Base-by-base conservation (phyloP, 768 basidiomycete species). In the Dioszegia aurantiaca region DNA sequence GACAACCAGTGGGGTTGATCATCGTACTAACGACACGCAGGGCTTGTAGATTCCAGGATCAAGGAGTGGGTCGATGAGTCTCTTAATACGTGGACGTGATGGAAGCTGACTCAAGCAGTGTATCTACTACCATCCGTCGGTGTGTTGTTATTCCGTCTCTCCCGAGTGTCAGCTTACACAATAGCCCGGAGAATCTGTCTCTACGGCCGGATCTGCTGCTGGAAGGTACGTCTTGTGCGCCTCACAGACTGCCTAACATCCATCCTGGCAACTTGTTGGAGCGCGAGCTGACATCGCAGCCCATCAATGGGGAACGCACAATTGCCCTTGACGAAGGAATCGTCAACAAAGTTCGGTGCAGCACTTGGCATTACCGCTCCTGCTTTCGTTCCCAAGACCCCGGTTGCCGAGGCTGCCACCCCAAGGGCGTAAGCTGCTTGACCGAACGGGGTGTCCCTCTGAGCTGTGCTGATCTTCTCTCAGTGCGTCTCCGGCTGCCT, bases 31-130 rank as follows among this genome's bases (percentile, higher is more conserved):
- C 14, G 6, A 47, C 27, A 37, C 2, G 19, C 28, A 74, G 72
- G 37, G 60, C 63, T 47, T 77, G 73, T 68, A 66, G 57, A 61
- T 77, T 69, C 51, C 65, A 77, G 46, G 69, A 75, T 61, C 56
- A 65, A 59, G 69, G 71, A 36, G 70, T 70, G 26, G 62, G 68
- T 63, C 23, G 33, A 6, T 14, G 33, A n/a, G n/a, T n/a, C n/a
- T n/a, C n/a, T n/a, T n/a, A n/a, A n/a, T n/a, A n/a, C n/a, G 30
- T 9, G 27, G 44, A 39, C 58, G 49, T 58, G 26, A 49, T 16
- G n/a, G 14, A 10, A 36, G 42, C 39, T 58, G 52, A 49, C 45
- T 6, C 5, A 14, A 30, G 10, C 52, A 74, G 73, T 74, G 73
- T 57, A 58, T 64, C 24, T 74, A 68, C 40, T 68, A 66, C 44